Conservation (phyloP, 306 rosid genomes). For the Cajanus cajan region DNA sequence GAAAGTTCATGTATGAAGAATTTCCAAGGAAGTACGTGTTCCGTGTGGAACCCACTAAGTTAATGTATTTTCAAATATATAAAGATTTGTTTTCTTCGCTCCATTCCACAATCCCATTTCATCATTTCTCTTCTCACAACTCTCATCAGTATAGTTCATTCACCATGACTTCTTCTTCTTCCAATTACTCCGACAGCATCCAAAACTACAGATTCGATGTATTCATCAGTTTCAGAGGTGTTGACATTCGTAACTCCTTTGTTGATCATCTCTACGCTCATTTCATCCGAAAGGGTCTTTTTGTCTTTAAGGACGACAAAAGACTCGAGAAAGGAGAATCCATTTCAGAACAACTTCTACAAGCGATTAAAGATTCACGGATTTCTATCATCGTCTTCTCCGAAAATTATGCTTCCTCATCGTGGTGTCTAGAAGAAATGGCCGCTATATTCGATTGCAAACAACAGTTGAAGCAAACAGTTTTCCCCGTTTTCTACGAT, state of each 20-base stretch:
- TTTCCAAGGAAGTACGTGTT: too few relatives aligned
- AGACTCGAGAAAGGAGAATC: not conserved
- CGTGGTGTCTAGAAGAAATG: conserved; percentile 29
- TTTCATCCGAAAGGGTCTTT: not conserved
- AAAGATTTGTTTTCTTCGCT: too few relatives aligned
- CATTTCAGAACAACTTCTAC: not conserved
- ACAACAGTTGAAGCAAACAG: not conserved
- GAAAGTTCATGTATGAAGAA: too few relatives aligned
- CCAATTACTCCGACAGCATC: too few relatives aligned
- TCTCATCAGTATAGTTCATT: too few relatives aligned
- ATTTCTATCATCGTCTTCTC: conserved; percentile 14
- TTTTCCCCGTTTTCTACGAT: conserved; percentile 11
- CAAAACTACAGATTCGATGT: not conserved
- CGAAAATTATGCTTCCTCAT: too few relatives aligned
- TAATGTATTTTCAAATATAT: too few relatives aligned
- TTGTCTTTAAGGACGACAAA: conserved; percentile 18
- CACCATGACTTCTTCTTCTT: too few relatives aligned
- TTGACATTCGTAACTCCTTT: conserved; percentile 12
- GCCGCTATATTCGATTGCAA: not conserved
- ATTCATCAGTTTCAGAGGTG: conserved; percentile 26
- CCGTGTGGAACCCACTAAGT: too few relatives aligned
- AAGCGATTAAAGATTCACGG: not conserved
- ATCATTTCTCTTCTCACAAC: too few relatives aligned
- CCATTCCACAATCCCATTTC: too few relatives aligned
- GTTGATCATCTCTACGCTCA: conserved; percentile 17